These are phyloP conservation scores for Penicillium robsamsonii DNA, from an alignment of 495 filamentous ascomycete genomes.

Conservation along the genomic window DNA sequence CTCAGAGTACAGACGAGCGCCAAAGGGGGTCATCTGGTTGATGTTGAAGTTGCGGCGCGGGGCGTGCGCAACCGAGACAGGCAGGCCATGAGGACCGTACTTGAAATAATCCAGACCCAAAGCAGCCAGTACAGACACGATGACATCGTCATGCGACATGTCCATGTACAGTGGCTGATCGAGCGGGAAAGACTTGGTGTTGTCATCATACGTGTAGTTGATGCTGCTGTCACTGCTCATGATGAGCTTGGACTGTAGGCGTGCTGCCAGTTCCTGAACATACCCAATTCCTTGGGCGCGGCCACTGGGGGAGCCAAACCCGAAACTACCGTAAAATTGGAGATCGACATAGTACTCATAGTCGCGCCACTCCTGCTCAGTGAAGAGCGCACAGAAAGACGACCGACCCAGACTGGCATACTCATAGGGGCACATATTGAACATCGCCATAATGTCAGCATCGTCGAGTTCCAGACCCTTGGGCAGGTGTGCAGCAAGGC, in stretches of 20 bases:
- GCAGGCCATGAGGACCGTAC: slow-evolving; percentile 47
- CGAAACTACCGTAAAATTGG: slow-evolving; percentile 54
- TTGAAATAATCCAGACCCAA: slow-evolving; percentile 51
- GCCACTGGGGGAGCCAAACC: slow-evolving; percentile 57
- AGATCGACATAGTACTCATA: slow-evolving; percentile 59
- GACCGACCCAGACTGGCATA: slow-evolving; percentile 29
- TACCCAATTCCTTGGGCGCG: slow-evolving; percentile 64
- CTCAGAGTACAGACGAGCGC: slow-evolving; percentile 60
- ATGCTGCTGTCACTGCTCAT: slow-evolving; percentile 55
- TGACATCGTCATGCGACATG: slow-evolving; percentile 43
- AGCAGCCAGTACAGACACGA: slow-evolving; percentile 45
- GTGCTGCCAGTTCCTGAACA: slow-evolving; percentile 59
- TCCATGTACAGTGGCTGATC: slow-evolving; percentile 51
- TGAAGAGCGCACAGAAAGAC: slow-evolving; percentile 54
- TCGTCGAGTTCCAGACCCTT: slow-evolving; percentile 48
- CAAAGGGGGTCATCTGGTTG: slow-evolving; percentile 54
- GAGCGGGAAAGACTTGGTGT: slow-evolving; percentile 45
- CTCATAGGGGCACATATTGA: slow-evolving; percentile 44
- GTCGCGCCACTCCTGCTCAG: slow-evolving; percentile 55
- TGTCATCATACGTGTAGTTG: slow-evolving; percentile 56
- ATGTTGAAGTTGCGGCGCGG: slow-evolving; percentile 21
- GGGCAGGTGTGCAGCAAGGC: slow-evolving; percentile 25
- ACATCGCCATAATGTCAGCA: slow-evolving; percentile 52
- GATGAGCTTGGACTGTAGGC: slow-evolving; percentile 53
- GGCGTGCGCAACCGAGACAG: slow-evolving; percentile 48